Base-by-base conservation (phyloP, 495 filamentous ascomycete species). In the Delitschia confertaspora region DNA sequence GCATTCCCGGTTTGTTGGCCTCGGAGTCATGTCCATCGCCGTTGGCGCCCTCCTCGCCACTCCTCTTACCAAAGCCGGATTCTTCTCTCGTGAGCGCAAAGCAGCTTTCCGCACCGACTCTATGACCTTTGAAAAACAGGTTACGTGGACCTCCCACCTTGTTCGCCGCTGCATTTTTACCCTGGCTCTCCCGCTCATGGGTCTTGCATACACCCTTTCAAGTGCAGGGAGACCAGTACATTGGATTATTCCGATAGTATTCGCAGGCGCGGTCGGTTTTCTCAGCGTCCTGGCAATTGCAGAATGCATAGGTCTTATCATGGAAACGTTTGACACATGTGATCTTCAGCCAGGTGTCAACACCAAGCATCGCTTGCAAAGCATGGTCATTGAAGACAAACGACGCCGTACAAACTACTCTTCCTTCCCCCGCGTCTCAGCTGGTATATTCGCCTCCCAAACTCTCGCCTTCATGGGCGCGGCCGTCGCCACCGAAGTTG, bases 271-370 rank as follows among this genome's bases (percentile, higher is more conserved):
- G 17, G 72, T 85, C 13, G 79, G 78, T 9, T 81, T 82, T 47
- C 66, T 83, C 10, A 79, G 76, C 2, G 78, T 76, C 29, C 71
- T 88, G 17, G 82, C 79, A 21, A 78, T 87, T 30, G 74, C 82
- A 7, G 83, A 88, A 60, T 85, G 80, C 60, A 70, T 80, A 45
- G 78, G 82, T 3, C 64, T 88, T 37, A 69, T 88, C 61, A 87
- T 85, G 83, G 83, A 88, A 54, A 78, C 78, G 14, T 87, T 75
- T 57, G 83, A 88, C 58, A 80, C 78, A 4, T 83, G 79, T 16
- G 83, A 87, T 52, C 69, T 85, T 1, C 78, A 82, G 56, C 63
- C 73, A 16, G 66, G 70, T 19, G 75, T 78, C 68, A 77, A 78
- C 38, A 71, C 74, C 35, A 65, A 69, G 13, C 67, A 70, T 47